Percentiles rank a stretch among this genome's conserved stretches.
Conservation (phyloP, 2,329 filamentous ascomycete genomes). For the Rhinocladiella similis region DNA sequence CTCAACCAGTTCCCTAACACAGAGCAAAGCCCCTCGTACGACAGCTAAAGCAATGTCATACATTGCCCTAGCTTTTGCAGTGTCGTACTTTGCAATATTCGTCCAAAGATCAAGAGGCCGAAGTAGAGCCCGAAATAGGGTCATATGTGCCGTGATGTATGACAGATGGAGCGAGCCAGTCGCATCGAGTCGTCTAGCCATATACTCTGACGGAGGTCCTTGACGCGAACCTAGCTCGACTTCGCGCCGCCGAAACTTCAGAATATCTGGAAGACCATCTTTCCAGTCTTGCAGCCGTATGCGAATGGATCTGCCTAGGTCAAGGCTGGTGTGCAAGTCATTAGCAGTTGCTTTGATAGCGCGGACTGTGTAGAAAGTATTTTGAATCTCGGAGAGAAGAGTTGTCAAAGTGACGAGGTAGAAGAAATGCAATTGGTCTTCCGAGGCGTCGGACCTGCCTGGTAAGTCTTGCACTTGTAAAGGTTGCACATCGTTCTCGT, state of each 20-base stretch:
- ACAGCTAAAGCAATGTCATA: conserved; percentile 1
- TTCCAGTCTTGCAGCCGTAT: conserved; percentile 7
- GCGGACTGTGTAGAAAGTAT: conserved; percentile 10
- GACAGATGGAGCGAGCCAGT: conserved; percentile 8
- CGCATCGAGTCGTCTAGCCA: not conserved
- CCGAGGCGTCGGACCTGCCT: not conserved
- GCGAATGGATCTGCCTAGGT: conserved; percentile 6
- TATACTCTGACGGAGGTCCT: not conserved
- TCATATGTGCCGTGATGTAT: conserved; percentile 9
- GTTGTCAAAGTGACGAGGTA: conserved; percentile 1
- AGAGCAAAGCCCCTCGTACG: conserved; percentile 2
- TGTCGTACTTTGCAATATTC: conserved; percentile 1
- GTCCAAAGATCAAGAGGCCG: conserved; percentile 7
- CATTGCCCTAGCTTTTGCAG: too few relatives aligned
- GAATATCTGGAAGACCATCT: not conserved
- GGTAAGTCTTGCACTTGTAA: not conserved
- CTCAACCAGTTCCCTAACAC: conserved; percentile 8
- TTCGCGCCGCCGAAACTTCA: not conserved
- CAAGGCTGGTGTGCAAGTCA: conserved; percentile 5
- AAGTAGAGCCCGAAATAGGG: conserved; percentile 13
- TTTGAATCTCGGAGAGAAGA: conserved; percentile 10
- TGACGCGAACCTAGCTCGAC: too few relatives aligned
- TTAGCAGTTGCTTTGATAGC: conserved; percentile 2
- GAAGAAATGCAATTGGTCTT: conserved; percentile 1
- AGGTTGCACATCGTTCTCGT: conserved; percentile 8